Conservation (phyloP, 768 basidiomycete species). For the Phaeolepiota aurea region DNA sequence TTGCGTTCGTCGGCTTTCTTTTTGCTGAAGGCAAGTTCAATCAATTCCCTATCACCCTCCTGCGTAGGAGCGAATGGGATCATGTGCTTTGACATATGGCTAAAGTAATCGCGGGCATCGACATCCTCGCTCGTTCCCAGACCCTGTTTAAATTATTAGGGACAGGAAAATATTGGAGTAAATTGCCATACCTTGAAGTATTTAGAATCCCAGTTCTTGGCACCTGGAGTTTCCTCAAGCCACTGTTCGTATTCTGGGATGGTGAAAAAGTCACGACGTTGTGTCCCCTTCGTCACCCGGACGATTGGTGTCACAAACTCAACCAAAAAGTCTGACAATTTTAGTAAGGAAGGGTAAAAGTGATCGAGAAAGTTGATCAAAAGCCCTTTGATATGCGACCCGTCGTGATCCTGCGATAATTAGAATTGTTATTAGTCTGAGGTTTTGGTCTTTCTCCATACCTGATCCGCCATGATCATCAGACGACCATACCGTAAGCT, state of each 20-base stretch:
- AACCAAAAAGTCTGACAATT: slow-evolving; percentile 84
- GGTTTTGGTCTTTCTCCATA: slow-evolving; percentile 16
- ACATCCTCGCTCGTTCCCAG: slow-evolving; percentile 86
- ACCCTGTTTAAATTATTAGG: slow-evolving; percentile 49
- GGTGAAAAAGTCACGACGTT: slow-evolving; percentile 86
- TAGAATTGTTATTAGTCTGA: no score
- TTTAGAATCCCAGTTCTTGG: slow-evolving; percentile 83
- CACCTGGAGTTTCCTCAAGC: slow-evolving; percentile 69
- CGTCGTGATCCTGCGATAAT: slow-evolving; percentile 97
- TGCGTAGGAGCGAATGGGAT: slow-evolving; percentile 82
- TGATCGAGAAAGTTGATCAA: slow-evolving; percentile 97
- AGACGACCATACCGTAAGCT: slow-evolving; percentile 86
- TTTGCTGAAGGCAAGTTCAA: slow-evolving; percentile 98
- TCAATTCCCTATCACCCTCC: slow-evolving; percentile 78
- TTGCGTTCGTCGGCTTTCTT: slow-evolving; percentile 98
- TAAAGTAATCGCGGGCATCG: slow-evolving; percentile 91
- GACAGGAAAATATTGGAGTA: slow-evolving; percentile 5
- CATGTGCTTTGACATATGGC: slow-evolving; percentile 88
- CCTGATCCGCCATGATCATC: slow-evolving; percentile 99
- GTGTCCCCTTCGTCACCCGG: slow-evolving; percentile 77
- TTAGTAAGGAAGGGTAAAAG: slow-evolving; percentile 91
- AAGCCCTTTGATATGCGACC: slow-evolving; percentile 99
- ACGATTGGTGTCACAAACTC: slow-evolving; percentile 99
- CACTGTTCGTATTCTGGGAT: slow-evolving; percentile 95
- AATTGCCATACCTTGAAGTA: slow-evolving; percentile 86